These are phyloP conservation scores for Fusarium sororula DNA, from an alignment of 2,329 filamentous ascomycete genomes.

Conservation along the genomic window DNA sequence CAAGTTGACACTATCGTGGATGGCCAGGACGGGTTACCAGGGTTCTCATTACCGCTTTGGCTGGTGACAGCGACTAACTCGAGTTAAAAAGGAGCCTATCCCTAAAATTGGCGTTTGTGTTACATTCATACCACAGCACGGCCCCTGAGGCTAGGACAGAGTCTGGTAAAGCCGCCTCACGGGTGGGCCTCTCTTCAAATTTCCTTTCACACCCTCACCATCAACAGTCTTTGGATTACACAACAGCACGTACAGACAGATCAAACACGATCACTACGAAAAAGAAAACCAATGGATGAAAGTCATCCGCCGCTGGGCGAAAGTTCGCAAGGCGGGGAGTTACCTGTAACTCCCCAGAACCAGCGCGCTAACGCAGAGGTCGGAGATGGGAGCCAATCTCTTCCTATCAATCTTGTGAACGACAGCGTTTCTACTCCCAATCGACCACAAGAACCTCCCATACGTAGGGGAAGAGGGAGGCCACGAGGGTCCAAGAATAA, in stretches of 20 bases:
- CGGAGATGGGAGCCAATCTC: background rate
- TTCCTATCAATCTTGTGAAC: background rate
- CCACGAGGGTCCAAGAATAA: background rate
- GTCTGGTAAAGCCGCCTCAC: background rate
- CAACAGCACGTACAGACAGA: background rate
- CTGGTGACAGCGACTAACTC: background rate
- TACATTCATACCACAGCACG: background rate
- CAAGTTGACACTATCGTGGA: background rate
- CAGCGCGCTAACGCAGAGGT: background rate
- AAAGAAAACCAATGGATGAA: background rate
- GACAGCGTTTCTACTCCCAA: too few relatives aligned
- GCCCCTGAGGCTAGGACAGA: background rate
- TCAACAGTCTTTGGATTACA: rapidly evolving
- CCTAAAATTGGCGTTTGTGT: background rate
- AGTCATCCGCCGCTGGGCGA: background rate
- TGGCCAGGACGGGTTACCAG: rapidly evolving
- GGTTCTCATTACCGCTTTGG: background rate
- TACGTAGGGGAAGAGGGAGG: background rate
- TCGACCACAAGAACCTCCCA: too few relatives aligned
- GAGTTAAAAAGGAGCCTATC: rapidly evolving
- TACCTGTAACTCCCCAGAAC: background rate
- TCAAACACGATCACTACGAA: too few relatives aligned
- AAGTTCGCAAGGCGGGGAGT: rapidly evolving
- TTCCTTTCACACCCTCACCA: background rate
- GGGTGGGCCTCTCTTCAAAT: background rate